Evolutionary conservation across 768 basidiomycete genomes (phyloP), one percentile per base, ranked within the genome.

Genomic region (Hebeloma cylindrosporum): DNA sequence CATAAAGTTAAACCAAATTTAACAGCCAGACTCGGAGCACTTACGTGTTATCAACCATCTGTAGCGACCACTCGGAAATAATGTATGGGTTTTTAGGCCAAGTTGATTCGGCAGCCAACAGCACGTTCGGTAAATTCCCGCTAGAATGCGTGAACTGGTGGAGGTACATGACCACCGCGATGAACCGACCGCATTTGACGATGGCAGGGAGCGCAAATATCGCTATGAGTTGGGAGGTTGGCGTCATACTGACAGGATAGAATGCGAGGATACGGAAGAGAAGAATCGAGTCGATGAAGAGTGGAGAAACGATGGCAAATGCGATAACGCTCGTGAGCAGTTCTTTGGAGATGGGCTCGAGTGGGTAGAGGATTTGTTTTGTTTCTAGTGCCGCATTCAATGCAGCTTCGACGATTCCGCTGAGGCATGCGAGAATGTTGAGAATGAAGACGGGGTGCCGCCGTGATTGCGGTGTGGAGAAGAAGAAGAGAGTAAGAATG

Each of bases 271-370:
- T 58, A 0, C 71, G 61, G 38, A 70, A 53, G n/a, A 69, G 30
- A 7, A 73, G 63, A 28, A 73, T 64, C 9, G 59, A 62, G 46
- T 73, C 70, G 16, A 69, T 59, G 34, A 70, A 53, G 1, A 68
- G 35, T 11, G 69, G 69, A 1, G 64, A 59, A 35, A 62, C 49
- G 7, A 61, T 47, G 10, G 56, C 47, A 30, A 72, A 40, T 0
- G 47, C 31, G 7, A 59, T 54, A 40, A 54, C 57, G 1, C 56
- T 54, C 3, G 59, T 55, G 21, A 54, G 52, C 9, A 60, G 26
- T 4, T 44, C 38, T 18, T 51, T 47, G 2, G 43, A 43, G 3
- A 59, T 35, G 4, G 50, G 51, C 7, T 54, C 28, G 22, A 51
- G 38, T 7, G 61, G 65, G 30, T 45, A 41, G n/a, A 41, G 36